These are phyloP conservation scores for Aschersonia sp. DNA, from an alignment of 2,329 filamentous ascomycete species.

Conservation along the genomic window DNA sequence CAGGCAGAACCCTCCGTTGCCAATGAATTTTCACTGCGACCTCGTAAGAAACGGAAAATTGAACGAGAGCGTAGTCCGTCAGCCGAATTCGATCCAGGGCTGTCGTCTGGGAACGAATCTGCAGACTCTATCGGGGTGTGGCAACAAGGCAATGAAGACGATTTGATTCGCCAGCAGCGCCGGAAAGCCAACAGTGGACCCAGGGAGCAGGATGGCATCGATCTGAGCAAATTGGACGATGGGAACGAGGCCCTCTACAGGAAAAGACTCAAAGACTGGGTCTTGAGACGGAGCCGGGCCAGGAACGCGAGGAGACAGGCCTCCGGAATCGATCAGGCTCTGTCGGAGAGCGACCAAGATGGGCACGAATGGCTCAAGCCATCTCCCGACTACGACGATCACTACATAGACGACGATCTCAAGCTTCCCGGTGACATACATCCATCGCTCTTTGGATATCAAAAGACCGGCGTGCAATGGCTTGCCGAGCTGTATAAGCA, in stretches of 20 bases:
- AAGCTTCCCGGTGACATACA: conserved; percentile 85
- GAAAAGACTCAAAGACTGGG: conserved; percentile 61
- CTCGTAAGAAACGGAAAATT: conserved; percentile 39
- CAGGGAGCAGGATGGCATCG: conserved; percentile 13
- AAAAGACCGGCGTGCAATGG: conserved; percentile 95
- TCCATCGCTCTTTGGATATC: conserved; percentile 86
- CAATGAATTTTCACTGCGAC: conserved; percentile 41
- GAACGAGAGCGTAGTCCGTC: conserved; percentile 22
- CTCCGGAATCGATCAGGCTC: conserved; percentile 15
- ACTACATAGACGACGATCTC: conserved; percentile 58
- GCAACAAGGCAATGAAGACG: conserved; percentile 24
- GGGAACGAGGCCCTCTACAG: conserved; percentile 77
- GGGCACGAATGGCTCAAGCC: conserved; percentile 67
- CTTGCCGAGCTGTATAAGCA: conserved; percentile 83
- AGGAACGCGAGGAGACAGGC: conserved; percentile 24
- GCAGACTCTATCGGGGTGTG: conserved; percentile 17
- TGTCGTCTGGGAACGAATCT: conserved; percentile 16
- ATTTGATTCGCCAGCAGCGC: conserved; percentile 20
- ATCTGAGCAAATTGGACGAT: conserved; percentile 59
- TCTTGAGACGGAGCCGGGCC: conserved; percentile 31
- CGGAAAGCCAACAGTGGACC: conserved; percentile 19
- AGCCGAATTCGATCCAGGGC: conserved; percentile 29
- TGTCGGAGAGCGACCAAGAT: conserved; percentile 27
- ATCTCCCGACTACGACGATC: conserved; percentile 68
- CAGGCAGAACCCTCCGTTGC: conserved; percentile 11